Evolutionary conservation across 2,329 filamentous ascomycete species (phyloP), one percentile per base, ranked within the genome.

Genomic region (Grosmannia serpens): DNA sequence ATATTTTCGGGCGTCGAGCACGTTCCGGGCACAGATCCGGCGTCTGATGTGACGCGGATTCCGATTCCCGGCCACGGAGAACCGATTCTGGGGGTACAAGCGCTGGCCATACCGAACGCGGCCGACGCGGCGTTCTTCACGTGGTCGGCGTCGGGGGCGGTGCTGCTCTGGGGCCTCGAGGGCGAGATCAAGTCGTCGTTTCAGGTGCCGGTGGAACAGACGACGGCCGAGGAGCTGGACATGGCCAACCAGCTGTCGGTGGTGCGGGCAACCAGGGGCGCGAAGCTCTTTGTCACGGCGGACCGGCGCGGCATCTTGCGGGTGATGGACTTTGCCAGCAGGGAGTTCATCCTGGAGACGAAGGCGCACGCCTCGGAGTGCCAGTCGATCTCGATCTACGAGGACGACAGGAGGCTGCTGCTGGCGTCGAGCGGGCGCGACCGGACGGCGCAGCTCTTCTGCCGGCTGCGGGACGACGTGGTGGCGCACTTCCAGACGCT

Each of bases 371-470:
- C 87, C 6, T 85, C 85, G 9, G 90, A 96, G 66, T 88, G 95
- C 62, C 89, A 89, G 46, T 88, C 87, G 65, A 86, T 97, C 64
- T 83, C 86, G 24, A 77, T 95, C 5, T 84, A 84, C 65, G 82
- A 89, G 64, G 77, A 78, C 51, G 76, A 80, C 1, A 75, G 79
- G 1, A 77, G 75, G 53, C 80, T 83, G 41, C 75, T 96, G 52
- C 77, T 97, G 64, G 92, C 89, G 22, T 91, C 86, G 13, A 91
- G 87, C 68, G 89, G 90, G 41, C 82, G 94, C 63, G 94, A 99
- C 71, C 86, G 94, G 55, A 96, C 88, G n/a, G 83, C 92, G 1
- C 94, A 99, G 69, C 75, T 99, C n/a, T 97, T 96, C 68, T 78
- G 82, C 61, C 76, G 78, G 29, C 77, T 27, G 73, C 13, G 74